phyloP scores from a whole-genome alignment of 1,284 basidiomycete species.

The Neonothopanus nambi region DNA sequence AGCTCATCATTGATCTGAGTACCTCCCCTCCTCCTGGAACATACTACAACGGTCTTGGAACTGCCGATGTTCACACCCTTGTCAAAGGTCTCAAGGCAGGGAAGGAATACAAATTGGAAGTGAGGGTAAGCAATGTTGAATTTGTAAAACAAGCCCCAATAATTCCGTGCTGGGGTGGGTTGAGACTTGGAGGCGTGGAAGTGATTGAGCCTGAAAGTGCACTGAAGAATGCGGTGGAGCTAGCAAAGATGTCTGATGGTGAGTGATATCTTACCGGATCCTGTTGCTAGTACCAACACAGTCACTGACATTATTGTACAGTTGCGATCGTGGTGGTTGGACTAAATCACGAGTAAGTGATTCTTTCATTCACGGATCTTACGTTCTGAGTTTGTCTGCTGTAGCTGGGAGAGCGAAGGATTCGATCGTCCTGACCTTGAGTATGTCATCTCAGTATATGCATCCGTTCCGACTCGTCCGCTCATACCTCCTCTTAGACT shows the following conservation, averaged over 20 bases:
- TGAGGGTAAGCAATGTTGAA: slow-evolving; percentile 34
- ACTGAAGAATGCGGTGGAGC: slow-evolving; percentile 40
- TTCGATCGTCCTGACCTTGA: slow-evolving; percentile 41
- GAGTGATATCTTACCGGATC: slow-evolving; percentile 10
- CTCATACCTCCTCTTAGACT: slow-evolving; percentile 28
- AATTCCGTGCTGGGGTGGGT: slow-evolving; percentile 42
- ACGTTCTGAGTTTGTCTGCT: background rate
- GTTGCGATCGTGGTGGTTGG: slow-evolving; percentile 47
- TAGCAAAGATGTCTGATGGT: slow-evolving; percentile 46
- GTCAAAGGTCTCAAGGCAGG: slow-evolving; percentile 38
- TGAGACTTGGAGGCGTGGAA: slow-evolving; percentile 44
- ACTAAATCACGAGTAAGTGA: slow-evolving; percentile 44
- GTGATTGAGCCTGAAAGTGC: slow-evolving; percentile 34
- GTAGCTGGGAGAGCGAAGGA: slow-evolving; percentile 51
- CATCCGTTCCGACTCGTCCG: background rate
- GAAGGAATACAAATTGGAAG: slow-evolving; percentile 36
- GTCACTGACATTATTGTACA: slow-evolving; percentile 14
- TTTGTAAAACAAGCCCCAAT: slow-evolving; percentile 33
- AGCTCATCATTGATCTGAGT: slow-evolving; percentile 49
- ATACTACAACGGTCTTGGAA: slow-evolving; percentile 40
- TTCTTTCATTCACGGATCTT: background rate
- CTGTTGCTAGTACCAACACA: background rate
- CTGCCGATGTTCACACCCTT: slow-evolving; percentile 36
- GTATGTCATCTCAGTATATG: slow-evolving; percentile 16
- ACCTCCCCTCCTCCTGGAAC: slow-evolving; percentile 32